phyloP scores from a whole-genome alignment of 495 filamentous ascomycete genomes.

The Penicillium canariense region DNA sequence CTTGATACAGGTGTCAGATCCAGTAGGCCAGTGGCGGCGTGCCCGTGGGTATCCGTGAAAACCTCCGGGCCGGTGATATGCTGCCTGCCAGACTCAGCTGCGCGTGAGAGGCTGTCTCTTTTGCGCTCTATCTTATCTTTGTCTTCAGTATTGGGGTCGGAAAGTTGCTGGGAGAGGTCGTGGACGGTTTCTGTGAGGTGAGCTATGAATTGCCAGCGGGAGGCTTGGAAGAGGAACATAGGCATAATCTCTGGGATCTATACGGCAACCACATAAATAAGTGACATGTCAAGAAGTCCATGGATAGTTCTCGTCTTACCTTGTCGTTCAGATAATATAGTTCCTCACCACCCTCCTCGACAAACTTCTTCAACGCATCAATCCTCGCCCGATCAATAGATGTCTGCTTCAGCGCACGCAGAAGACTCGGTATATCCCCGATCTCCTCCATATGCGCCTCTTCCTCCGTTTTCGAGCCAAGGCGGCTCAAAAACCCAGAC shows the following conservation, averaged over 20 bases:
- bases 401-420: constrained; percentile 60
- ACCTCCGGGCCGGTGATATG: constrained; percentile 40
- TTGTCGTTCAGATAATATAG: constrained; percentile 70
- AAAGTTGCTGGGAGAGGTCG: constrained; percentile 27
- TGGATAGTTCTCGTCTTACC: constrained; percentile 34
- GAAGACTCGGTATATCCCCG: constrained; percentile 60
- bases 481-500: constrained; percentile 34
- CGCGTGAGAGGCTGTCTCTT: constrained; percentile 42
- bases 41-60: constrained; percentile 25
- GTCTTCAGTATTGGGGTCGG: constrained; percentile 27
- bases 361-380: constrained; percentile 73
- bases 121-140: constrained; percentile 34
- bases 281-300: background rate
- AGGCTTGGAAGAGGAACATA: constrained; percentile 84
- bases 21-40: constrained; percentile 22
- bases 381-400: constrained; percentile 90
- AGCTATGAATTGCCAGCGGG: constrained; percentile 70
- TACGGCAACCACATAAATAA: constrained; percentile 4
- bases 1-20: constrained; percentile 33
- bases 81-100: constrained; percentile 29
- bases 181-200: constrained; percentile 63
- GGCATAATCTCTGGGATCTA: constrained; percentile 81
- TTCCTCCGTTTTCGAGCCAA: constrained; percentile 30
- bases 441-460: constrained; percentile 54
- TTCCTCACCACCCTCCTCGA: constrained; percentile 77